Conservation (phyloP, 257 asterid genomes). For the Prunella vulgaris region DNA sequence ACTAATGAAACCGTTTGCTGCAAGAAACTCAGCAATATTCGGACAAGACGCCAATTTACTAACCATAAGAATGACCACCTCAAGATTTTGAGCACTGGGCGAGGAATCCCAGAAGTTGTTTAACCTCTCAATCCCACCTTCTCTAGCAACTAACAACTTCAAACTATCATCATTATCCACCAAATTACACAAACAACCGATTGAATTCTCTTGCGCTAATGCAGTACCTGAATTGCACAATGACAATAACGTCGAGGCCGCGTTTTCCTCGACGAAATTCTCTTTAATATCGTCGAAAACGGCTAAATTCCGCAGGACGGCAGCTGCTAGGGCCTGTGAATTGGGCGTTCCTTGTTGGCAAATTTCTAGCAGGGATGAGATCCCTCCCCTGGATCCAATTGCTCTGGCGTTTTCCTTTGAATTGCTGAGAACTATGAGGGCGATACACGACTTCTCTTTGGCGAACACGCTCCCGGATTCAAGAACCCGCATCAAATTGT, state of each 20-base stretch:
- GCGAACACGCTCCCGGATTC: constrained; percentile 88
- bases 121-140: constrained; percentile 63
- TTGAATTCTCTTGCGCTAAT: constrained; percentile 69
- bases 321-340: constrained; percentile 87
- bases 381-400: constrained; percentile 85
- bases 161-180: constrained; percentile 42
- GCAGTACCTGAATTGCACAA: constrained; percentile 67
- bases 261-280: constrained; percentile 64
- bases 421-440: constrained; percentile 54
- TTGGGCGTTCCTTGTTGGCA: constrained; percentile 74
- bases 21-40: constrained; percentile 50
- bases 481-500: constrained; percentile 65
- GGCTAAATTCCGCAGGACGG: constrained; percentile 55
- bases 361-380: constrained; percentile 66
- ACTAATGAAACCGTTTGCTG: constrained; percentile 43
- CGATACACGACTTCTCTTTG: constrained; percentile 70
- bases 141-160: constrained; percentile 56
- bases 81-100: constrained; percentile 38
- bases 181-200: constrained; percentile 72
- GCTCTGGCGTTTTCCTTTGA: constrained; percentile 90
- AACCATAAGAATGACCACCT: constrained; percentile 59
- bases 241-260: constrained; percentile 35
- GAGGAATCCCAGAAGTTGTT: constrained; percentile 73
- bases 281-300: constrained; percentile 54
- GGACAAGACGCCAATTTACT: constrained; percentile 52